A percentile compares a stretch with the other conserved stretches of the same genome.
phyloP scores from a whole-genome alignment of 148 eudicot species.

The Heliosperma pusillum region DNA sequence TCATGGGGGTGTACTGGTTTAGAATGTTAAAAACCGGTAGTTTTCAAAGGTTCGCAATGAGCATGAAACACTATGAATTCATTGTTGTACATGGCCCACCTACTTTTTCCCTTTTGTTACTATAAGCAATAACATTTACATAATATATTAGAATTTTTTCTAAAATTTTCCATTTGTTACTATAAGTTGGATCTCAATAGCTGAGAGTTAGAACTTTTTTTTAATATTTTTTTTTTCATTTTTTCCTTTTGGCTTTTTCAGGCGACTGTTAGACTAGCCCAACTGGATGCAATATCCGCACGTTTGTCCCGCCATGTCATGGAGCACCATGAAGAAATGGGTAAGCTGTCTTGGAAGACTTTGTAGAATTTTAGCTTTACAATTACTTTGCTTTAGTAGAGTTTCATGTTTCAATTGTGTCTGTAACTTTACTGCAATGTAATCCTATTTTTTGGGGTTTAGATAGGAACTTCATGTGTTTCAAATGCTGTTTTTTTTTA shows the following conservation, averaged over 20 bases:
- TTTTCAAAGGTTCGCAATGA: not conserved
- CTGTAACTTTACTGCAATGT: not conserved
- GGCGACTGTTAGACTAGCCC: slow-evolving; percentile 88
- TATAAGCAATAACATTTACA: not conserved
- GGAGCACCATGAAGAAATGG: slow-evolving; percentile 97
- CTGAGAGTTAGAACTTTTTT: not conserved
- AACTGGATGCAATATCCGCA: slow-evolving; percentile 70
- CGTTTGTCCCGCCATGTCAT: slow-evolving; percentile 83
- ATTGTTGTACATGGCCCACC: not conserved
- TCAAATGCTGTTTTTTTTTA: slow-evolving; percentile 31
- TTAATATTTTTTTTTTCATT: not conserved
- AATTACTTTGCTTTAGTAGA: not conserved
- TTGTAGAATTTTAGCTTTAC: slow-evolving; percentile 3
- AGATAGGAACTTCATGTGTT: slow-evolving; percentile 1
- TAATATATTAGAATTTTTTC: too few species aligned
- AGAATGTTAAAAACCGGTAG: not conserved
- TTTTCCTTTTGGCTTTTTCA: slow-evolving; percentile 35
- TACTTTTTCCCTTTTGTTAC: too few species aligned
- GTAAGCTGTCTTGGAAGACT: slow-evolving; percentile 37
- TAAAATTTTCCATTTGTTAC: not conserved
- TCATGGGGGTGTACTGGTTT: not conserved
- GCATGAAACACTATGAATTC: not conserved
- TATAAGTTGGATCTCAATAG: not conserved
- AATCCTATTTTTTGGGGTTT: not conserved
- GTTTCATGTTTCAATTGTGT: slow-evolving; percentile 2